Conservation (phyloP, 1,284 basidiomycete genomes). For the Gomphus bonarii region DNA sequence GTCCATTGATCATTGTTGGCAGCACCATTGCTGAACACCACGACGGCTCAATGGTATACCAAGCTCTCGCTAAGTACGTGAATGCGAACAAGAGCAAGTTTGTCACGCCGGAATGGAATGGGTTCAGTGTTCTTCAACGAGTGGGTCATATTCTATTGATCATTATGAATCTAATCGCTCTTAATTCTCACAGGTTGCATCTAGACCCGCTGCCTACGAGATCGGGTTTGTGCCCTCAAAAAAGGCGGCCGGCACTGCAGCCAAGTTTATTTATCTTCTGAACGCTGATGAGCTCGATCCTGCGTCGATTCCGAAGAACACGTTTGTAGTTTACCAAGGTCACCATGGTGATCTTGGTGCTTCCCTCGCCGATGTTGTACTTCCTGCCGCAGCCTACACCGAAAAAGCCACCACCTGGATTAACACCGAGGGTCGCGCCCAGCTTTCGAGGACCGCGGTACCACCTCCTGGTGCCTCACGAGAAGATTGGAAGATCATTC, state of each 20-base stretch:
- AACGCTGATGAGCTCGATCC: constrained; percentile 94
- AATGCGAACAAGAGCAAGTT: constrained; percentile 69
- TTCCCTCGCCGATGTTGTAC: constrained; percentile 90
- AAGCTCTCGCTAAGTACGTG: constrained; percentile 73
- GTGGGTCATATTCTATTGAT: constrained; percentile 31
- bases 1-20: constrained; percentile 90
- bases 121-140: constrained; percentile 88
- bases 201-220: constrained; percentile 92
- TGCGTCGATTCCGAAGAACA: constrained; percentile 83
- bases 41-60: constrained; percentile 76
- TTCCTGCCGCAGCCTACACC: constrained; percentile 92
- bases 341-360: constrained; percentile 98
- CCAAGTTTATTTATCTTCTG: constrained; percentile 96
- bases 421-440: constrained; percentile 93
- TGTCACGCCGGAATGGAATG: constrained; percentile 89
- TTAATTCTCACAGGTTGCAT: constrained; percentile 50
- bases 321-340: constrained; percentile 98
- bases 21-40: constrained; percentile 81
- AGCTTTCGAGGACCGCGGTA: constrained; percentile 88
- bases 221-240: constrained; percentile 85
- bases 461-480: constrained; percentile 90
- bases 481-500: constrained; percentile 99
- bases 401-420: constrained; percentile 95
- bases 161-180: background rate
- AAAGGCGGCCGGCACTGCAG: constrained; percentile 62